Evolutionary conservation across 768 basidiomycete species (phyloP).

Genomic region (Harrya chromipes): DNA sequence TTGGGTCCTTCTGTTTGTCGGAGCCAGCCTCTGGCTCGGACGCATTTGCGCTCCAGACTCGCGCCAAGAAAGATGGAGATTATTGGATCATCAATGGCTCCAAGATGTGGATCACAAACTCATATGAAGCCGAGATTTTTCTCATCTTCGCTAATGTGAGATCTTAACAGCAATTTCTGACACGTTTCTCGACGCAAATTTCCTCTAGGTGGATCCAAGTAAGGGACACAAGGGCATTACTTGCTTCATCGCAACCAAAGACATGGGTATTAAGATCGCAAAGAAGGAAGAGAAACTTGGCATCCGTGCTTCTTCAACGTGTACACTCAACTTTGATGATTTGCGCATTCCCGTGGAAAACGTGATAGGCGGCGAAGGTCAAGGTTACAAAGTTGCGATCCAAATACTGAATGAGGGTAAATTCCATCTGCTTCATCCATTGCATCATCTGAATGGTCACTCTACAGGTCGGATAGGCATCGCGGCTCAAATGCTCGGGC

Average conservation of each 20-base stretch:
- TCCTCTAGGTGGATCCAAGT: constrained; percentile 66
- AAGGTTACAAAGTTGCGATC: constrained; percentile 96
- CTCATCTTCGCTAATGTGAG: constrained; percentile 93
- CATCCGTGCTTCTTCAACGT: constrained; percentile 94
- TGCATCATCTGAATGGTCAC: neutral
- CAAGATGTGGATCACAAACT: constrained; percentile 99
- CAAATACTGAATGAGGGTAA: constrained; percentile 92
- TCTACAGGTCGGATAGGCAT: constrained; percentile 84
- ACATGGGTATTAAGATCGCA: constrained; percentile 95
- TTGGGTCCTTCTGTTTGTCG: constrained; percentile 94
- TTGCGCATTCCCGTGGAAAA: constrained; percentile 83
- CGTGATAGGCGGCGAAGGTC: constrained; percentile 86
- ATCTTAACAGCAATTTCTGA: constrained; percentile 1
- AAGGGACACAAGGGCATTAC: constrained; percentile 99
- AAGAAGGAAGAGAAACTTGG: constrained; percentile 99
- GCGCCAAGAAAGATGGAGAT: constrained; percentile 83
- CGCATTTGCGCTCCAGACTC: constrained; percentile 94
- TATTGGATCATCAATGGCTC: constrained; percentile 91
- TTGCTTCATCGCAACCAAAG: constrained; percentile 93
- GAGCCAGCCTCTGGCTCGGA: constrained; percentile 94
- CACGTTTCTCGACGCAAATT: neutral
- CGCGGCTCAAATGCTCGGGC: constrained; percentile 97
- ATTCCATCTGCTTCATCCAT: neutral
- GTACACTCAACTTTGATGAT: constrained; percentile 92
- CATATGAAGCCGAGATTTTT: constrained; percentile 85